These are phyloP conservation scores for Boletus bicolor DNA, from an alignment of 768 basidiomycete species.

Conservation along the genomic window DNA sequence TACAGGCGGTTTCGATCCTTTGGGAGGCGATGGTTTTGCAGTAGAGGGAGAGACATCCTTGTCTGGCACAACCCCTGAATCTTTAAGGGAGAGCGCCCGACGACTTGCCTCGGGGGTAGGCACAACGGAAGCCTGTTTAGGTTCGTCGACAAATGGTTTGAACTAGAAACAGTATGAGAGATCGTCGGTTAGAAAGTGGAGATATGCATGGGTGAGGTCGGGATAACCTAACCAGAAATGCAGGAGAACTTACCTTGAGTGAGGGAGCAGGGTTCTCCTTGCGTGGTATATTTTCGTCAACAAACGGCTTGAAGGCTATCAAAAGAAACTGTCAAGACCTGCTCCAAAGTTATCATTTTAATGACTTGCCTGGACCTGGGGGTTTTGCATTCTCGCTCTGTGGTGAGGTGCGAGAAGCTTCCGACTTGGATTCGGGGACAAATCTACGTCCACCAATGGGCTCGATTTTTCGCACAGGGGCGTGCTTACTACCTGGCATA, in stretches of 20 bases:
- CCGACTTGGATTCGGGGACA: conserved; percentile 28
- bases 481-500: conserved; percentile 67
- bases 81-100: conserved; percentile 52
- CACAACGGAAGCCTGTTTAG: conserved; percentile 39
- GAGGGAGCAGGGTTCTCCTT: conserved; percentile 41
- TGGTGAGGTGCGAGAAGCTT: conserved; percentile 33
- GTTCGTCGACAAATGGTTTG: conserved; percentile 61
- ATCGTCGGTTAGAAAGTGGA: not conserved
- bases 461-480: conserved; percentile 66
- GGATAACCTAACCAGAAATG: not conserved
- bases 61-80: conserved; percentile 23
- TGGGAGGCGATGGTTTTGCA: conserved; percentile 28
- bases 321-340: conserved; percentile 4
- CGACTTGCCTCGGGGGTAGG: conserved; percentile 32
- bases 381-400: conserved; percentile 23
- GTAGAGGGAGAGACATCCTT: conserved; percentile 17
- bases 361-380: conserved; percentile 38
- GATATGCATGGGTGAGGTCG: conserved; percentile 9
- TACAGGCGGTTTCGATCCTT: conserved; percentile 21
- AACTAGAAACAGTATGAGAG: conserved; percentile 42
- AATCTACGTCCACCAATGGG: conserved; percentile 39
- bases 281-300: conserved; percentile 54
- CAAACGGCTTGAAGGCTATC: conserved; percentile 57
- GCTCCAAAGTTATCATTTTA: conserved; percentile 15
- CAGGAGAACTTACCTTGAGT: conserved; percentile 13